Evolutionary conservation across 805 yeast genomes (phyloP), one percentile per base, ranked within the genome.

Genomic region (Kodamaea sagamina): DNA sequence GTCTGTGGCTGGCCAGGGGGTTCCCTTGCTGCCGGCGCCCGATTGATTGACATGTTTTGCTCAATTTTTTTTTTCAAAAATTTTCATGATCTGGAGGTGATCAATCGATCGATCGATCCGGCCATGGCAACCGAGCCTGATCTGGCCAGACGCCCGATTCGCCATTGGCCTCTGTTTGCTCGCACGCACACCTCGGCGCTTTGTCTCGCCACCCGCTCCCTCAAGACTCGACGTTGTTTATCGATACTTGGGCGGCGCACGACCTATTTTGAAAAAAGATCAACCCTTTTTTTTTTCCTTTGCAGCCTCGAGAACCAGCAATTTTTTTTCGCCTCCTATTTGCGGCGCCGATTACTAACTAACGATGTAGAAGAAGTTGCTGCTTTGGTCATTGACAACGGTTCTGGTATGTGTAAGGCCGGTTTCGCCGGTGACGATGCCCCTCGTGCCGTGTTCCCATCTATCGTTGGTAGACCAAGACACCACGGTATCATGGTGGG

Each of bases 391-490:
- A 92, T 92, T 78, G 99, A 92, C 75, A 92, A 92, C 79, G 99
- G 99, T 80, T 93, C 99, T 69, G 99, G 99, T 83, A 93, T 93
- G 98, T 93, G 99, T 85, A 93, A 93, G 75, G 99, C 99, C 92
- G 99, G 99, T 77, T 93, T 90, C 72, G 98, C 99, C 83, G 99
- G 99, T 81, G 98, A 93, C 71, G 99, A 93, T 79, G 98, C 98
- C 56, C 99, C 99, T 71, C 87, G 97, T 75, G 98, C 99, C 65
- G 99, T 93, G 61, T 93, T 93, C 92, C 99, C 99, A 68, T 93
- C 98, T 52, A 92, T 93, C 67, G 99, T 92, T 56, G 99, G 99
- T 79, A 93, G 99, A 80, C 98, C 99, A 80, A 90, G 96, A 84
- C 99, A 93, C 75, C 98, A 93, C 76, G 98, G 98, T 84, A 90